Base-by-base conservation (phyloP, 228 moss, liverwort and hornwort species). In the Sphagnum fallax region DNA sequence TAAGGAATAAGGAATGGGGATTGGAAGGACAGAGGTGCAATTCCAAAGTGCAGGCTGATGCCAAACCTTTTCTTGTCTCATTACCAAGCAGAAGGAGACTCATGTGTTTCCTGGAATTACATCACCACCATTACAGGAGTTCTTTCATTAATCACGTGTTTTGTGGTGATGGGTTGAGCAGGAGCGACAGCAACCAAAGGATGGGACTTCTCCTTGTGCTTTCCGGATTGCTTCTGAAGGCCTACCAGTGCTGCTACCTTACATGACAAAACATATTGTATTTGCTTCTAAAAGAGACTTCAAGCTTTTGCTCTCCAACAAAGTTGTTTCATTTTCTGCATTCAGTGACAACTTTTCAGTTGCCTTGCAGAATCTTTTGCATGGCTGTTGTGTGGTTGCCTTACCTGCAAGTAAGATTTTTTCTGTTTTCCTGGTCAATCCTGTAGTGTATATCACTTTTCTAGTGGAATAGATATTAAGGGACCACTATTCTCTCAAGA, bases 141-240 rank as follows among this genome's bases (percentile, higher is more conserved):
- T 32, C 32, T 32, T 32, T 32, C 2, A 32, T 32, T 32, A 32
- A 32, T 32, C 32, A 32, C 32, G 0, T 32, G 32, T 32, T 32
- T 55, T 55, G 6, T 12, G 65, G 49, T 65, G 65, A 13, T 5
- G 48, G 11, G 32, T 13, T 6, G 14, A 65, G 9, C 89, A 96
- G 95, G 95, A 96, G 75, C 88, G 92, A 69, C 98, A 98, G 79
- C 85, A 89, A 64, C 61, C 87, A 16, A 91, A 88, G 69, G 98
- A 92, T 53, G 79, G 80, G 6, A 66, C 74, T 48, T 68, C 85
- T 47, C 82, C 70, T 58, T 98, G 98, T 75, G 85, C 91, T 48
- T 98, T 93, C 77, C 88, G 98, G 73, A 94, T 98, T 80, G 92
- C 93, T 48, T 94, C 98, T 14, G 98, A 98, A 74, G 98, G 98